A percentile compares a stretch with the other conserved stretches of the same genome.
These are phyloP conservation scores for Fusarium stilboides DNA, from an alignment of 2,329 filamentous ascomycete genomes.

Conservation along the genomic window DNA sequence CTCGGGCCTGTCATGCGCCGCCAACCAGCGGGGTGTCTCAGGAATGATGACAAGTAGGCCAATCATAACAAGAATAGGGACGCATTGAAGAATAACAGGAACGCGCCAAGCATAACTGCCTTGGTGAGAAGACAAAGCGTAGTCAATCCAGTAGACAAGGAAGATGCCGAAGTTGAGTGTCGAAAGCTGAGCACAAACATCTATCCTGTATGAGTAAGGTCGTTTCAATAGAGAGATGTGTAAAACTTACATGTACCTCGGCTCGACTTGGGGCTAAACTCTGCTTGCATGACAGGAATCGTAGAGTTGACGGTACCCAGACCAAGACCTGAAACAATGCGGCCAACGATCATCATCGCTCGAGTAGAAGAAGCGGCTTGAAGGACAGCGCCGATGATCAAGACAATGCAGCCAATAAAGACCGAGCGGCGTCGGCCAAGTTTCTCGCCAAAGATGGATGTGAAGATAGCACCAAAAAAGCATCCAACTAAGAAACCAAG, in stretches of 20 bases:
- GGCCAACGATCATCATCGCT: constrained; percentile 61
- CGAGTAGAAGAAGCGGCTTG: constrained; percentile 61
- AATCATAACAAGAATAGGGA: constrained; percentile 59
- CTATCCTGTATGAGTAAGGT: constrained; percentile 29
- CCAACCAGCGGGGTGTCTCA: constrained; percentile 62
- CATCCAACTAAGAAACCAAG: constrained; percentile 46
- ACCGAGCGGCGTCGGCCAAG: constrained; percentile 62
- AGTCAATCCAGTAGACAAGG: constrained; percentile 64
- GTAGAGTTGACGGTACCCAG: constrained; percentile 63
- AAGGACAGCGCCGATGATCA: constrained; percentile 62
- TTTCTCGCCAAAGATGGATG: constrained; percentile 59
- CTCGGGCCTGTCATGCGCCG: constrained; percentile 56
- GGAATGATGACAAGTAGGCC: constrained; percentile 57
- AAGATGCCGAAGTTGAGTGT: constrained; percentile 64
- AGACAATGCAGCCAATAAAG: constrained; percentile 59
- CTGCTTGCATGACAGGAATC: constrained; percentile 61
- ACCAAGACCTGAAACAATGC: constrained; percentile 64
- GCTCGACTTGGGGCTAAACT: constrained; percentile 59
- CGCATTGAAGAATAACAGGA: constrained; percentile 59
- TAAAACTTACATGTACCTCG: constrained; percentile 52
- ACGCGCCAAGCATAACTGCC: constrained; percentile 58
- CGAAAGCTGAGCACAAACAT: constrained; percentile 63
- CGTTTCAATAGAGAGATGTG: not conserved
- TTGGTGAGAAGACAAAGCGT: constrained; percentile 54
- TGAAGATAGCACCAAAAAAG: constrained; percentile 49